A percentile compares a stretch with the other conserved stretches of the same genome.
Conservation (phyloP, 2,329 filamentous ascomycete species). For the Sarocladiaceae sp. region DNA sequence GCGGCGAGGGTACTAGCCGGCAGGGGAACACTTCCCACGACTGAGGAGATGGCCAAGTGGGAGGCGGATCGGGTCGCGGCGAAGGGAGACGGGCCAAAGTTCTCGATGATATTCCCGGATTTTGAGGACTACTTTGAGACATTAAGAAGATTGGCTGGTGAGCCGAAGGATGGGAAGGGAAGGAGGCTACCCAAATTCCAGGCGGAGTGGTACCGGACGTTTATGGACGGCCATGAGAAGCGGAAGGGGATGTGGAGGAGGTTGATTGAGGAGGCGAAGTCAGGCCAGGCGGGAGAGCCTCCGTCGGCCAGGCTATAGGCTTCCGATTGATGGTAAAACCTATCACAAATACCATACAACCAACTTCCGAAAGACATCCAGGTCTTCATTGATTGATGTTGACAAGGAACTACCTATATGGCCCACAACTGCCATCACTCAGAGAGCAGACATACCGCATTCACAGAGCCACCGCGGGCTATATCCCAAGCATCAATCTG, state of each 20-base stretch:
- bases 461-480: no score
- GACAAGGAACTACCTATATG: no score
- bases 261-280: constrained; percentile 31
- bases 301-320: neutral
- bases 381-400: no score
- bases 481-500: no score
- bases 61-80: constrained; percentile 46
- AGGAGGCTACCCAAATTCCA: constrained; percentile 38
- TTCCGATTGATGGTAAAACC: no score
- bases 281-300: neutral
- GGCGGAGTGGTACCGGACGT: constrained; percentile 39
- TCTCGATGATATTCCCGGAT: constrained; percentile 52
- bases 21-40: constrained; percentile 41
- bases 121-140: constrained; percentile 61
- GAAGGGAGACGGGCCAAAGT: constrained; percentile 50
- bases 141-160: constrained; percentile 42
- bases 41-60: constrained; percentile 46
- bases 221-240: constrained; percentile 47
- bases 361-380: no score
- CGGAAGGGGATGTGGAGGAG: constrained; percentile 53
- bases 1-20: constrained; percentile 53
- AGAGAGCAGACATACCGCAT: no score
- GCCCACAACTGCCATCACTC: no score
- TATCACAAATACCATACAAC: no score
- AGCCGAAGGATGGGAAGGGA: constrained; percentile 33